Percentiles rank a stretch among this genome's conserved stretches.
Evolutionary conservation across 805 yeast species (phyloP).

Genomic region (Saturnispora hagleri): DNA sequence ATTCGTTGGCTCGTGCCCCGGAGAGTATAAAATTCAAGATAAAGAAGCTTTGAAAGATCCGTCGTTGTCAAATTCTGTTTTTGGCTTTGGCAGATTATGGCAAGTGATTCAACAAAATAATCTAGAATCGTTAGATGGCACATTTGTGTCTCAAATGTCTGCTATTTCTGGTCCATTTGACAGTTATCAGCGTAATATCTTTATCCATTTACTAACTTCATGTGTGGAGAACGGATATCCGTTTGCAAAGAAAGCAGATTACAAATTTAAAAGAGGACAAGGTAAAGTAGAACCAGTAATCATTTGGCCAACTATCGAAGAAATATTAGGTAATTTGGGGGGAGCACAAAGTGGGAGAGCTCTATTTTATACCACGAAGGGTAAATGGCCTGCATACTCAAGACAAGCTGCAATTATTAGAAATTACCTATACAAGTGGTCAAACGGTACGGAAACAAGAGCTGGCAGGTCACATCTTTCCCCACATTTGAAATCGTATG

Average conservation of each 20-base stretch:
- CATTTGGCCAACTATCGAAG: conserved; percentile 28
- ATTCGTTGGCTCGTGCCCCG: conserved; percentile 49
- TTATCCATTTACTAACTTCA: conserved; percentile 41
- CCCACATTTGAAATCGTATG: conserved; percentile 60
- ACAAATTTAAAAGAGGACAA: conserved; percentile 8
- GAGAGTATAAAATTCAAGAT: conserved; percentile 22
- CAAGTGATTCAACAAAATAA: conserved; percentile 31
- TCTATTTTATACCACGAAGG: conserved; percentile 16
- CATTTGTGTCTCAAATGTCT: conserved; percentile 37
- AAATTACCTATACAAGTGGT: conserved; percentile 41
- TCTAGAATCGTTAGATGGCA: conserved; percentile 22
- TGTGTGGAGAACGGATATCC: conserved; percentile 27
- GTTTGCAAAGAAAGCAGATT: conserved; percentile 16
- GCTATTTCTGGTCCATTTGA: conserved; percentile 41
- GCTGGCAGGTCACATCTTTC: conserved; percentile 23
- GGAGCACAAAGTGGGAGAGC: conserved; percentile 25
- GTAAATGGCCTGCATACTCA: conserved; percentile 17
- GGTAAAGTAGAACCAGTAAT: conserved; percentile 20
- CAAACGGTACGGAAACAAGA: conserved; percentile 15
- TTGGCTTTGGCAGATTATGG: conserved; percentile 41
- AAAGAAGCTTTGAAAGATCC: conserved; percentile 9
- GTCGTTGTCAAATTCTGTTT: conserved; percentile 14
- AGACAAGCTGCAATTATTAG: conserved; percentile 35
- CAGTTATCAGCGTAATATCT: conserved; percentile 28
- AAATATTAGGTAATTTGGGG: conserved; percentile 17